Conservation (phyloP, 2,329 filamentous ascomycete genomes). For the Aspergillus uvarum region DNA sequence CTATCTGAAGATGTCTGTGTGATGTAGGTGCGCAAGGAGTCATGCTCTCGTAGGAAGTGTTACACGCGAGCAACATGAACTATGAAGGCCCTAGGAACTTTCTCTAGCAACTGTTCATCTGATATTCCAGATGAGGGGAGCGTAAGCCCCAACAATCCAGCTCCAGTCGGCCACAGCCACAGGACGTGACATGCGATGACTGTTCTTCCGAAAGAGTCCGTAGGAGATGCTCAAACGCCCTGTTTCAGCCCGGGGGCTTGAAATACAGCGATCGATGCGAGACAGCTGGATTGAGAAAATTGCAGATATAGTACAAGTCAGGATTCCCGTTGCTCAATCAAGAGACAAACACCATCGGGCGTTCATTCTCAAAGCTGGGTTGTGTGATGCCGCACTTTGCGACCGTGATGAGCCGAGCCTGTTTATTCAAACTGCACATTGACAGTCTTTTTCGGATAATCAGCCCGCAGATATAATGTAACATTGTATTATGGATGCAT, state of each 20-base stretch:
- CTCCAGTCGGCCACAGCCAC: conserved; percentile 44
- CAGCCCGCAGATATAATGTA: too few species aligned
- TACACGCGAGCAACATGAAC: conserved; percentile 43
- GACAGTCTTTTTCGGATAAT: not conserved
- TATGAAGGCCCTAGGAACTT: conserved; percentile 46
- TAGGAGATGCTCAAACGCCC: conserved; percentile 16
- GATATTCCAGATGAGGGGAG: conserved; percentile 9
- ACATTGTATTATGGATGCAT: too few species aligned
- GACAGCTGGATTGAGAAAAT: conserved; percentile 38
- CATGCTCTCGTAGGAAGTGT: conserved; percentile 43
- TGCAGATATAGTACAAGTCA: conserved; percentile 21
- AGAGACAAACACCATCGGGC: not conserved
- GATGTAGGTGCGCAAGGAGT: conserved; percentile 48
- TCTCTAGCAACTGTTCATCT: conserved; percentile 37
- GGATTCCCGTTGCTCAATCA: not conserved
- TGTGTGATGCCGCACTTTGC: not conserved
- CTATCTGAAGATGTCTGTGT: not conserved
- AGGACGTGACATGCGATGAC: conserved; percentile 42
- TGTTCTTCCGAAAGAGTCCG: conserved; percentile 38
- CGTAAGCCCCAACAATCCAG: conserved; percentile 33
- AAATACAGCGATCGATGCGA: conserved; percentile 19
- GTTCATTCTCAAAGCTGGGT: not conserved
- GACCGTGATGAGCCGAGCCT: not conserved
- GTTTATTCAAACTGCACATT: not conserved
- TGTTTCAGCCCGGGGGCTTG: conserved; percentile 4